Conservation (phyloP, 1,139 yeast species). For the Sugiyamaella xylanicola region DNA sequence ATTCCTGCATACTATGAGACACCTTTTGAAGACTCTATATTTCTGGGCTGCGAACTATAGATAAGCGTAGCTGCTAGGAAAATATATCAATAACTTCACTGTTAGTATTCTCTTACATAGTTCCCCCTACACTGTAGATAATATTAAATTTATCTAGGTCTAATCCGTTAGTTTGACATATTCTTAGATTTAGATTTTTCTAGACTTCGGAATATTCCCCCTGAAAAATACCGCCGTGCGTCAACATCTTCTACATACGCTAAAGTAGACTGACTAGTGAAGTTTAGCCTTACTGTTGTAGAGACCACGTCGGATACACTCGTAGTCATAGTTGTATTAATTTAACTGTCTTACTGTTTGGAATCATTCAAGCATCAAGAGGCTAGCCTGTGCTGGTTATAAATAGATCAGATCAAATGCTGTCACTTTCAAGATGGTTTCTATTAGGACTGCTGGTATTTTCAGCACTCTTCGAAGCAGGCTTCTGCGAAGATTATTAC, state of each 20-base stretch:
- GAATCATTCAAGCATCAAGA: no score
- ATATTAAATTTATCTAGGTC: no score
- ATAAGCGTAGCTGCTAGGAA: no score
- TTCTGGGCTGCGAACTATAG: constrained; percentile 10
- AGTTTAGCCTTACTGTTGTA: background rate
- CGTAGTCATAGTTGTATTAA: no score
- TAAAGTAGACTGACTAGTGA: background rate
- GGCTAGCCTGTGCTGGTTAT: background rate
- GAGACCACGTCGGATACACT: constrained; percentile 1
- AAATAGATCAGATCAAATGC: background rate
- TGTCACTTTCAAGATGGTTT: constrained; percentile 12
- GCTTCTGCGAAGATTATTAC: constrained; percentile 24
- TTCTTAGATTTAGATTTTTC: no score
- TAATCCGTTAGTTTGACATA: no score
- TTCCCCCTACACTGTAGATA: no score
- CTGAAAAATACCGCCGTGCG: constrained; percentile 15
- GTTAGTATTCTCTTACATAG: no score
- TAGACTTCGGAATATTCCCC: background rate
- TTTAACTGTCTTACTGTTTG: no score
- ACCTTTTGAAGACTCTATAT: constrained; percentile 12
- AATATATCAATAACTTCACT: background rate
- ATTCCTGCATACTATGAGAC: constrained; percentile 17
- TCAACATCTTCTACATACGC: background rate
- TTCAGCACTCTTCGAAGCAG: constrained; percentile 11
- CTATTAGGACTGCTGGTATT: constrained; percentile 12